Conservation (phyloP, 441 rosid genomes). For the Hura crepitans region DNA sequence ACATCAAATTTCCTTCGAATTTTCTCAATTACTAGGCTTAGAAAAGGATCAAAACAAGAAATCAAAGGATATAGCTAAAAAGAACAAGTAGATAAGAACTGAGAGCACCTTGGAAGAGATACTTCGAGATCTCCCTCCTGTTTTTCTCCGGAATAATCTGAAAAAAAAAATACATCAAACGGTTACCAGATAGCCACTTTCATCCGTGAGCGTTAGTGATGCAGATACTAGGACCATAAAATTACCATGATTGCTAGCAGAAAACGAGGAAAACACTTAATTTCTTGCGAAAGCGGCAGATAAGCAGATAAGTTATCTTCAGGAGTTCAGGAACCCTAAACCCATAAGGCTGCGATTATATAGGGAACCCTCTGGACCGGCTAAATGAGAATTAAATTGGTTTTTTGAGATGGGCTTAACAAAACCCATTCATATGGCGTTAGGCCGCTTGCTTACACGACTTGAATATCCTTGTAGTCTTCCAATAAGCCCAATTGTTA, state of each 20-base stretch:
- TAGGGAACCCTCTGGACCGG: conserved; percentile 4
- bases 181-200: not conserved
- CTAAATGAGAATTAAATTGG: not conserved
- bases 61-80: not conserved
- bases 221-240: not conserved
- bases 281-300: conserved; percentile 9
- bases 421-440: not conserved
- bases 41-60: not conserved
- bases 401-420: not conserved
- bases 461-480: too few species aligned
- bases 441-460: not conserved
- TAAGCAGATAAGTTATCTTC: not conserved
- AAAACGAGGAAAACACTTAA: not conserved
- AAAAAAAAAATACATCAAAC: conserved; percentile 3
- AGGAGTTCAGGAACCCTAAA: conserved; percentile 32
- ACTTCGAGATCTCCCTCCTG: conserved; percentile 86
- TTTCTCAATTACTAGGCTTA: not conserved
- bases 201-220: not conserved
- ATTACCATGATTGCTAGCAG: conserved; percentile 30
- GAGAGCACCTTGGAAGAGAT: conserved; percentile 77
- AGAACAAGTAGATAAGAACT: not conserved
- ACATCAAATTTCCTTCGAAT: not conserved
- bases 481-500: too few species aligned
- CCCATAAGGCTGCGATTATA: not conserved
- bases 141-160: conserved; percentile 89